Evolutionary conservation across 2,329 filamentous ascomycete genomes (phyloP), one percentile per base, ranked within the genome.

Genomic region (Taxawa tesnikishii): DNA sequence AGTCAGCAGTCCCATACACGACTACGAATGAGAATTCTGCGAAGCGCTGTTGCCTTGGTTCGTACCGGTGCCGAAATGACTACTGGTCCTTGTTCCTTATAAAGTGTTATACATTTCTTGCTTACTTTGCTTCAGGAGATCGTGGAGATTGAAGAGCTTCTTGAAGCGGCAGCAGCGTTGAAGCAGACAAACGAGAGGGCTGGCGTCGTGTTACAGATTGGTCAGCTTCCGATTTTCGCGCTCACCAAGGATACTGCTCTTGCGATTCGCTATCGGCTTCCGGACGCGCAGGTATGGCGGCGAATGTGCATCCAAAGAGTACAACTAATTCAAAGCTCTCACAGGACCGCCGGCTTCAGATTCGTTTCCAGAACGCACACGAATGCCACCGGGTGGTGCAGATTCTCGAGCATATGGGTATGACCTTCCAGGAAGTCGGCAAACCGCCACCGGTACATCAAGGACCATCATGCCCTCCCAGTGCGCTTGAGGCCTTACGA

Each of bases 161-260:
- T 37, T n/a, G 17, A 28, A 23, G 36, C 24, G 11, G 29, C 30
- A 9, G n/a, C 19, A 4, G 8, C 12, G 7, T 11, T 28, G 26
- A 31, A 21, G 17, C 24, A 31, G 15, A 17, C 17, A 14, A n/a
- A 31, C 12, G 38, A 44, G 11, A 37, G 49, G 17, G 43, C 41
- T 11, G 45, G 52, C 10, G 37, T 51, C 9, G 39, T 50, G 15
- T 40, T 54, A 21, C 46, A 45, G 13, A 42, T 47, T 13, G 59
- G 64, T 7, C 53, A 61, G 32, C 47, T 65, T 3, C 59, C 60
- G 4, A 55, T 64, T n/a, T 60, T 56, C 27, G 60, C 53, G 19
- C 54, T 65, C 18, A 48, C 53, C 7, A 56, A 55, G 29, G 50
- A 49, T 14, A 47, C 54, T 4, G 38, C 55, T 3, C 40, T 66